Evolutionary conservation across 768 basidiomycete genomes (phyloP).

Genomic region (Postia placenta): DNA sequence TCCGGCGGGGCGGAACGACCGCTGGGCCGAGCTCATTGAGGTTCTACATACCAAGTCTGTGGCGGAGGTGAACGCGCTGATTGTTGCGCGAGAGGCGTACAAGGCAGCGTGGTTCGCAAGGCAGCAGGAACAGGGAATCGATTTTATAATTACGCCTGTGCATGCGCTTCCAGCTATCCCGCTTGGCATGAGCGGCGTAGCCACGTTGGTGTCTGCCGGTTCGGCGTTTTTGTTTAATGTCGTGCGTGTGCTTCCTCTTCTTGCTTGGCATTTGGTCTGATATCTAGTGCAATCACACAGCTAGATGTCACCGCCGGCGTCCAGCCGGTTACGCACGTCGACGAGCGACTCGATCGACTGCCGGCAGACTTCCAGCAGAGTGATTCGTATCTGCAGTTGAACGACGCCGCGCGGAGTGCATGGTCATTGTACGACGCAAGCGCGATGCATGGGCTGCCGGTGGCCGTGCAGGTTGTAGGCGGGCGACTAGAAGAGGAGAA

Average conservation of each 20-base stretch:
- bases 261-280: neutral
- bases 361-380: conserved; percentile 17
- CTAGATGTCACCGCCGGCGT: conserved; percentile 41
- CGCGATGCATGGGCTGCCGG: conserved; percentile 39
- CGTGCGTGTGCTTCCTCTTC: conserved; percentile 23
- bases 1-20: conserved; percentile 22
- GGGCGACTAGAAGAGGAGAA: conserved; percentile 42
- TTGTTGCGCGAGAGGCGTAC: conserved; percentile 21
- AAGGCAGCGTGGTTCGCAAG: conserved; percentile 19
- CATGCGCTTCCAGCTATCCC: conserved; percentile 35
- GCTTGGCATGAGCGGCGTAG: conserved; percentile 20
- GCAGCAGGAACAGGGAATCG: conserved; percentile 20
- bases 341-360: conserved; percentile 27
- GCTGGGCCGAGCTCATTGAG: conserved; percentile 20
- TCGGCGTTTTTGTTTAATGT: conserved; percentile 38
- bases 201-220: conserved; percentile 27
- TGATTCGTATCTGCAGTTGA: conserved; percentile 21
- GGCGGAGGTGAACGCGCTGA: conserved; percentile 19
- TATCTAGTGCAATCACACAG: conserved; percentile 20
- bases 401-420: conserved; percentile 31
- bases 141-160: conserved; percentile 35
- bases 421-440: conserved; percentile 36
- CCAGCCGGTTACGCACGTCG: conserved; percentile 38
- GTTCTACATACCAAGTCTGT: conserved; percentile 15
- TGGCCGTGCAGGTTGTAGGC: conserved; percentile 39